A percentile compares a stretch with the other conserved stretches of the same genome.
These are phyloP conservation scores for Clavispora fructus DNA, from an alignment of 805 yeast genomes.

Conservation along the genomic window DNA sequence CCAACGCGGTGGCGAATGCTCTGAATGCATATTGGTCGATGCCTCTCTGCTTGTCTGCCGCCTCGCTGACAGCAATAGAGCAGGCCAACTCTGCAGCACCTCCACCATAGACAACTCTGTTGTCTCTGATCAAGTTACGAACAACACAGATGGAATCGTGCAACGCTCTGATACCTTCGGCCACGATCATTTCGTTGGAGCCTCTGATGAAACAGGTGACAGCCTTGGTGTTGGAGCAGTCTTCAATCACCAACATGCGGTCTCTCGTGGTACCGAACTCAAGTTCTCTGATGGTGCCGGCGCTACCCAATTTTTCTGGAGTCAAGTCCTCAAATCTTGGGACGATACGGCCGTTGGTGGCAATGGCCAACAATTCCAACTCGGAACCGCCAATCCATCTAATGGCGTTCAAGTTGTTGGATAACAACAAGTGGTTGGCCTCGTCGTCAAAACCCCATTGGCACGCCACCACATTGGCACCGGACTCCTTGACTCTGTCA, in stretches of 20 bases:
- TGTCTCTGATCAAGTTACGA: slow-evolving; percentile 87
- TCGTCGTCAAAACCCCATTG: slow-evolving; percentile 99
- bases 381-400: slow-evolving; percentile 99
- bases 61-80: slow-evolving; percentile 84
- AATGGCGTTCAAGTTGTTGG: slow-evolving; percentile 88
- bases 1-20: slow-evolving; percentile 88
- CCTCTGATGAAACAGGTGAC: slow-evolving; percentile 94
- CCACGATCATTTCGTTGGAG: slow-evolving; percentile 95
- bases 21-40: slow-evolving; percentile 98
- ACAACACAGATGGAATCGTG: slow-evolving; percentile 98
- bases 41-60: slow-evolving; percentile 89
- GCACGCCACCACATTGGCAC: slow-evolving; percentile 95
- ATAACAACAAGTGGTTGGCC: slow-evolving; percentile 86
- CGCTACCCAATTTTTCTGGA: slow-evolving; percentile 76
- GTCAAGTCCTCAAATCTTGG: slow-evolving; percentile 93
- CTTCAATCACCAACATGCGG: slow-evolving; percentile 91
- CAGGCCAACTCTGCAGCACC: slow-evolving; percentile 97
- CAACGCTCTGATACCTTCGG: slow-evolving; percentile 92
- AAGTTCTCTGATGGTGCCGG: slow-evolving; percentile 79
- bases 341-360: slow-evolving; percentile 95
- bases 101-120: slow-evolving; percentile 97
- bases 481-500: slow-evolving; percentile 73
- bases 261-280: slow-evolving; percentile 96
- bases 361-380: slow-evolving; percentile 91
- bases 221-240: slow-evolving; percentile 78